phyloP scores from a whole-genome alignment of 257 asterid genomes.

The Solanum piurae region DNA sequence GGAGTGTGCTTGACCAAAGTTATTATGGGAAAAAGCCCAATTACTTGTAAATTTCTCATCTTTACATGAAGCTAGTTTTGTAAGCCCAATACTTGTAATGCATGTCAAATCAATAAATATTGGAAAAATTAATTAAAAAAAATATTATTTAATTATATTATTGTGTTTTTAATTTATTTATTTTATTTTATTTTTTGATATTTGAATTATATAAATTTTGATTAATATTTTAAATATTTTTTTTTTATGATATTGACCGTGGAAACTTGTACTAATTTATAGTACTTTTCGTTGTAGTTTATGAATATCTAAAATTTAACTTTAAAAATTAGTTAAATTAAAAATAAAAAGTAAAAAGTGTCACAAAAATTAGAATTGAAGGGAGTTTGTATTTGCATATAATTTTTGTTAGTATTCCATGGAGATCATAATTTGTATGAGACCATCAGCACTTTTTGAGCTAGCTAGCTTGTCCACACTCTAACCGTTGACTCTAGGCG shows the following conservation, averaged over 20 bases:
- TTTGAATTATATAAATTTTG: no score
- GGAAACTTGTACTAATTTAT: not conserved
- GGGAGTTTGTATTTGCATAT: not conserved
- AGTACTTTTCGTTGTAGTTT: not conserved
- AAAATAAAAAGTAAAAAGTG: not conserved
- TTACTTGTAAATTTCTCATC: slow-evolving; percentile 18
- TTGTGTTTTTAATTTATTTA: no score
- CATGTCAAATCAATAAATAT: not conserved
- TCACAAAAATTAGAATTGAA: not conserved
- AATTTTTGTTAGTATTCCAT: not conserved
- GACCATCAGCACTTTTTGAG: not conserved
- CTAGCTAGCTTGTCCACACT: not conserved
- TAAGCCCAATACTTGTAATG: not conserved
- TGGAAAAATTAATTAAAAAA: no score
- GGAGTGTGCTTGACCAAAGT: slow-evolving; percentile 7
- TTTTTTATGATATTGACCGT: no score
- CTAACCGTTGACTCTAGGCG: not conserved
- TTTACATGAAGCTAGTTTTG: slow-evolving; percentile 15
- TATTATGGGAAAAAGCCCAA: slow-evolving; percentile 28
- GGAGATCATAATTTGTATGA: not conserved
- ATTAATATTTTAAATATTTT: no score
- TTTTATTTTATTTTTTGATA: no score
- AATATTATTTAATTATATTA: no score
- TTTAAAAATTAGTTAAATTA: not conserved
- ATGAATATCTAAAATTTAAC: not conserved